Base-by-base conservation (phyloP, 768 basidiomycete genomes). In the Boletus barrowsii region DNA sequence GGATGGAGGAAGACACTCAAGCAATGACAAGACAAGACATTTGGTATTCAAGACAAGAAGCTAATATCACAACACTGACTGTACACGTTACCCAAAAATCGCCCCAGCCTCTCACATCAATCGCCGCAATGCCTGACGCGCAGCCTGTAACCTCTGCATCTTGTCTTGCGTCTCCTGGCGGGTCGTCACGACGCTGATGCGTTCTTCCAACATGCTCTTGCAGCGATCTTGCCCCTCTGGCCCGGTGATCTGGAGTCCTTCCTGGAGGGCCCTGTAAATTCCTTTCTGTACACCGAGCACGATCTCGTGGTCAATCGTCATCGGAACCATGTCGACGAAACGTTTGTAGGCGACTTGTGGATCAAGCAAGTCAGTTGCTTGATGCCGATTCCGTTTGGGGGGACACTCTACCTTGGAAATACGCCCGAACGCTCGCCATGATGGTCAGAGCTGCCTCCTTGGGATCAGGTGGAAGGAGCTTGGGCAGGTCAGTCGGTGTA, bases 381-480 rank as follows among this genome's bases (percentile, higher is more conserved):
- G 41, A 47, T 26, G 30, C 24, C 10, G 17, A 15, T n/a, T 8
- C 4, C 37, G n/a, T 39, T 39, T 8, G 37, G 17, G 7, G n/a
- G 37, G 8, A 39, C 17, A 39, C 42, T 30, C n/a, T 61, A 86
- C 88, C 87, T 76, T 88, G 84, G 66, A 88, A 89, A 58, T 89
- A 88, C 0, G 83, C 87, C 5, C 85, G 75, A 2, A 88, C 84
- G 51, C 83, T 79, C 0, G 85, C 84, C 86, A 90, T 88, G 60
- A 89, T 86, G 4, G 68, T 60, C 17, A 89, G 59, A 0, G 83
- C 83, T 0, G 79, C 75, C 36, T 83, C 83, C 73, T 76, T 77
- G 3, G 69, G 69, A 54, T 87, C 83, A 0, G 73, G 53, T 0
- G 80, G 76, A 4, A 83, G 71, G 0, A 88, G 60, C 59, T 75